Evolutionary conservation across 768 basidiomycete genomes (phyloP), one percentile per base, ranked within the genome.

Genomic region (Pisolithus marmoratus): DNA sequence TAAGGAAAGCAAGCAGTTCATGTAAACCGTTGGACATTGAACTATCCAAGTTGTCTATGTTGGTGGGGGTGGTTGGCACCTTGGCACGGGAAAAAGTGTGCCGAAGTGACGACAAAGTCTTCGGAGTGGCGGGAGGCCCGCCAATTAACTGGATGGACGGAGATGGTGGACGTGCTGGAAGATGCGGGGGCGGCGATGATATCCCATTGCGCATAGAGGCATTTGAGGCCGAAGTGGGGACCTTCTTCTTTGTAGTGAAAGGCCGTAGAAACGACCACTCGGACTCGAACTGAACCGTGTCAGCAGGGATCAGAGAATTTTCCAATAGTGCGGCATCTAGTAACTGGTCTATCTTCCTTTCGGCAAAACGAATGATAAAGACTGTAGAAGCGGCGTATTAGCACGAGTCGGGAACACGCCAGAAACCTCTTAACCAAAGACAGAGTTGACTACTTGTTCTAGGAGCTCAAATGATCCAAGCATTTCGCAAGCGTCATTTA

Each of bases 241-340:
- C 26, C 65, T 83, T 88, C 64, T 79, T 84, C 64, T 85, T 86
- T 27, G 73, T 67, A 23, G 73, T 74, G 59, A 91, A 87, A 7
- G 88, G 76, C n/a, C 88, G 79, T 19, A 91, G 70, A 64, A 92
- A 87, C 0, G 87, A 85, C 96, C 96, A 99, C 49, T 98, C 96
- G 5, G 91, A 93, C 69, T 98, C 94, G 62, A 97, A 99, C 56
- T 91, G 85, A 19, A 98, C 75, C 27, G 81, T 78, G 48, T 89
- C 90, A 50, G 82, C 79, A 2, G 87, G 80, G n/a, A 84, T 74
- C 0, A 91, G 80, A 8, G 86, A 80, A 62, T 88, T 84, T 47
- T 97, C 93, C 44, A 99, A 77, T 46, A 98, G 70, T 0, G 89
- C 80, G 1, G 79, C 69, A 62, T 98, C 94, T 9, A 99, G 76